Base-by-base conservation (phyloP, 257 asterid genomes). In the Scutellaria minor region DNA sequence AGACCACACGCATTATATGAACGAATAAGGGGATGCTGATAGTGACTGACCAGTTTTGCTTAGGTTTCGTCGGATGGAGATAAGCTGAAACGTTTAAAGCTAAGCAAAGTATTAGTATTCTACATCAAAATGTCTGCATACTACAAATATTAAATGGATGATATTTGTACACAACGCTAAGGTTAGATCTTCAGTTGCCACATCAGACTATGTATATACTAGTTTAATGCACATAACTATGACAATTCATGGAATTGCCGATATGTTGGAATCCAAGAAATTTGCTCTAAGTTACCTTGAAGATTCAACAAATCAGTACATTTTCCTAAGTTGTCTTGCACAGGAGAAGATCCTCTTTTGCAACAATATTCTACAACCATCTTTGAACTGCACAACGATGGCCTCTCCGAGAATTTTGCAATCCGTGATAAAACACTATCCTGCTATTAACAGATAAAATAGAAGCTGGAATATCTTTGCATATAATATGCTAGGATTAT, bases 21-120 rank as follows among this genome's bases (percentile, higher is more conserved):
- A 51, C 6, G 7, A 60, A 9, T 46, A 5, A 7, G 65, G 24
- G 27, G 44, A 18, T 6, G 6, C 12, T 64, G 27, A 41, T 15
- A 41, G 3, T 14, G 35, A 39, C 4, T n/a, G 1, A 55, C 44
- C 64, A 45, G 31, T 55, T 68, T 75, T 7, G 11, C 79, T 70
- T 84, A 50, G 85, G 82, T 20, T 81, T 73, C 65, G 57, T 39
- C 83, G 70, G 3, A 71, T 66, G 73, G 64, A 60, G 51, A 72
- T 65, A 64, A 64, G 70, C 20, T 27, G 10, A 72, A 45, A 75
- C 80, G 83, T 75, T 20, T 2, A 6, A 39, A 59, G 37, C 80
- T 70, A 81, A 65, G 82, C 40, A 27, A 31, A 8, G 8, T 53
- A 20, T 5, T 54, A 42, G n/a, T 56, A 6, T 63, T 50, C 46